Conservation (phyloP, 75 land plant species). For the Picea sitchensis region DNA sequence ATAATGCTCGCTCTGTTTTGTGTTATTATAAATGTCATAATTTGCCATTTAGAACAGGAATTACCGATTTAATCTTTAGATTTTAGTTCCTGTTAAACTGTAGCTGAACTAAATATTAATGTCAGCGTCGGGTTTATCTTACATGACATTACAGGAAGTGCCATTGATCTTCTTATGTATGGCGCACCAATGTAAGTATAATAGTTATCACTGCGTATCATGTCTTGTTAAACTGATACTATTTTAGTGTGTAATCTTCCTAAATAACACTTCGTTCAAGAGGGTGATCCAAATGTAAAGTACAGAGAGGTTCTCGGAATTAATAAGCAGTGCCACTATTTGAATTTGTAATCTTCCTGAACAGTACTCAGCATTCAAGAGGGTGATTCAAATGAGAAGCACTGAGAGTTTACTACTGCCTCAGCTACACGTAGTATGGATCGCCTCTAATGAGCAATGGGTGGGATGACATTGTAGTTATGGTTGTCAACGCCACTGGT, state of each 20-base stretch:
- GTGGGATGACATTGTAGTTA: constrained; percentile 50
- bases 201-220: too few species aligned
- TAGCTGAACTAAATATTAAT: too few species aligned
- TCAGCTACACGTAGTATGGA: constrained; percentile 66
- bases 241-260: too few species aligned
- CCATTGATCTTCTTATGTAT: constrained; percentile 44
- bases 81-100: too few species aligned
- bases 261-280: background rate
- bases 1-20: background rate
- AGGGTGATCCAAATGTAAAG: constrained; percentile 53
- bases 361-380: background rate
- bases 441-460: constrained; percentile 47
- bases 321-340: too few species aligned
- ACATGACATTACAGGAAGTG: constrained; percentile 35
- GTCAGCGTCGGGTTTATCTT: background rate
- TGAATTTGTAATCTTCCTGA: too few species aligned
- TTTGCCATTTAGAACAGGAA: background rate
- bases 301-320: constrained; percentile 24
- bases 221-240: too few species aligned
- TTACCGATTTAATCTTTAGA: background rate
- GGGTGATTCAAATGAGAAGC: constrained; percentile 53
- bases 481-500: constrained; percentile 60
- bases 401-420: constrained; percentile 48
- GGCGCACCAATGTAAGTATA: constrained; percentile 38
- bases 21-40: background rate